Percentiles rank a stretch among this genome's conserved stretches.
These are phyloP conservation scores for Cucurbita moschata DNA, from an alignment of 306 rosid genomes.

Conservation along the genomic window DNA sequence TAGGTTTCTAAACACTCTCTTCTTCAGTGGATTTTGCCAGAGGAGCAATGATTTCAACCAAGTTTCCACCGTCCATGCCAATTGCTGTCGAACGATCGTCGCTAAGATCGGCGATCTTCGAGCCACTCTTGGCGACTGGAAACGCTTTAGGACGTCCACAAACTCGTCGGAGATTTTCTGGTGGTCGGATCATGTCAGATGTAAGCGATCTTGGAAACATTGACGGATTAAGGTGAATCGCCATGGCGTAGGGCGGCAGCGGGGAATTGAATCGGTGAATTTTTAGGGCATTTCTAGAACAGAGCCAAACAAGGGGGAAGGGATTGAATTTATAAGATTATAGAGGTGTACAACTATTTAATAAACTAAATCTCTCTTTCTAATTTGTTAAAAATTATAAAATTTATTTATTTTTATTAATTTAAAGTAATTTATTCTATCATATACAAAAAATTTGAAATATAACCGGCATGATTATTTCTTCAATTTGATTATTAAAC, in stretches of 20 bases:
- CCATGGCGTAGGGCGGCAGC: not conserved
- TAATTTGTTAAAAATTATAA: too few relatives aligned
- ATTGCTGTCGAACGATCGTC: slow-evolving; percentile 55
- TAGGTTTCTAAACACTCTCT: slow-evolving; percentile 50
- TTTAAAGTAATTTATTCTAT: too few relatives aligned
- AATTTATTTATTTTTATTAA: too few relatives aligned
- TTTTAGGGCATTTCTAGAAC: not conserved
- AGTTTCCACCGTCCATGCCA: slow-evolving; percentile 60
- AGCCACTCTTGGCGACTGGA: slow-evolving; percentile 44
- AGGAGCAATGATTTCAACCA: slow-evolving; percentile 42
- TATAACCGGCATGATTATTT: too few relatives aligned
- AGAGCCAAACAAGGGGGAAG: not conserved
- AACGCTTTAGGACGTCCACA: slow-evolving; percentile 22
- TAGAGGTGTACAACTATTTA: too few relatives aligned
- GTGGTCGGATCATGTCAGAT: slow-evolving; percentile 33
- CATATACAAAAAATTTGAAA: too few relatives aligned
- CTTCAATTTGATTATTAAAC: too few relatives aligned
- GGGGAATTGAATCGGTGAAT: not conserved
- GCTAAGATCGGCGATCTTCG: slow-evolving; percentile 49
- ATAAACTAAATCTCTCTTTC: too few relatives aligned
- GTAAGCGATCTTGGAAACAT: slow-evolving; percentile 41
- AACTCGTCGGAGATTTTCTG: not conserved
- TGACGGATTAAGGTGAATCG: not conserved
- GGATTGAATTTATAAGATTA: not conserved
- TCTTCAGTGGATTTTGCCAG: slow-evolving; percentile 78